Evolutionary conservation across 371 early-diverging fungal genomes (phyloP), one percentile per base, ranked within the genome.

Genomic region (Syncephalastrum monosporum): DNA sequence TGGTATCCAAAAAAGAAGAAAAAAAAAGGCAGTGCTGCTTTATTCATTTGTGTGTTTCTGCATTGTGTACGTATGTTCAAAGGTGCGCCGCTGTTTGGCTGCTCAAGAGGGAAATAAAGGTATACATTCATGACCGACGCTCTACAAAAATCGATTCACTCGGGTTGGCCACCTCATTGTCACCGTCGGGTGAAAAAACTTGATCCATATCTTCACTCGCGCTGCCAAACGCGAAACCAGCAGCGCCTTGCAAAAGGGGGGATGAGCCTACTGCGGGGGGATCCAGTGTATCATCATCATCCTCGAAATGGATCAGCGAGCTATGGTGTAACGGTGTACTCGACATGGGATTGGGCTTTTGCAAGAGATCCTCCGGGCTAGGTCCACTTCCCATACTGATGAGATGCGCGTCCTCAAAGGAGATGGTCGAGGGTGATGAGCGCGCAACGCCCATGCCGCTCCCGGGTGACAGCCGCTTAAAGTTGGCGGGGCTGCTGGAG

Each of bases 391-490:
- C 85, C 66, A 79, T 72, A 52, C 68, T 74, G 50, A 85, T 82
- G 56, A 81, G 53, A 47, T 79, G 77, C 1, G 85, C 85, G 59
- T 85, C 82, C 57, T 85, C 85, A 71, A 85, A 85, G 0, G 85
- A 85, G 3, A 82, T 57, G 2, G 85, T 71, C 1, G 79, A 69
- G 12, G 72, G 60, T 23, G 60, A 41, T 4, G 65, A 60, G 15
- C 68, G 44, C 14, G 51, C 57, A 23, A 42, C 44, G 49, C 27
- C 52, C 50, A 57, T 60, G 42, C 67, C 71, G 1, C 65, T 69
- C 54, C 74, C 70, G 3, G 74, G 68, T 0, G 77, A 77, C 4
- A 74, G 42, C 53, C 77, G 75, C 45, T 74, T 73, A 19, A 56
- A 62, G 0, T 61, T 56, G 4, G 64, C 57, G 3, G 80, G 71